Base-by-base conservation (phyloP, 345 rosid species). In the Rhizophora apiculata region DNA sequence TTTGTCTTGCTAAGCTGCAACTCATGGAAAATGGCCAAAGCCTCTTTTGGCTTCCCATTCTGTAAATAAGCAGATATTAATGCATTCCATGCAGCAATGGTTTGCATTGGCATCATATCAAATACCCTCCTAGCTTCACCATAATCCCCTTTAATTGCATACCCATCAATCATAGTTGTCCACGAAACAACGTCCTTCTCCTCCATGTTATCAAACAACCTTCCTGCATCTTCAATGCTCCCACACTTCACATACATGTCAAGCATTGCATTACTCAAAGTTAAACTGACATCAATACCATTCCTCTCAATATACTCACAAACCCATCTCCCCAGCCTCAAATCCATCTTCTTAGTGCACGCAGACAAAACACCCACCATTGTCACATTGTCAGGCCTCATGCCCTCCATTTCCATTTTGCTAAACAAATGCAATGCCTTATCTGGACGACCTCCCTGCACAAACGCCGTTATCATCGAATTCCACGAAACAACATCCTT, bases 401-500 rank as follows among this genome's bases (percentile, higher is more conserved):
- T 84, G 20, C 70, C 73, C 65, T 83, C 87, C n/a, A 61, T 72
- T 58, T 76, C 82, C 92, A 89, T 87, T 72, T 64, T 74, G 65
- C 56, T 56, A 79, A 84, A 87, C 70, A 84, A 29, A 21, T 83
- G 82, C 76, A 86, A 75, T 6, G 92, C 92, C 77, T 78, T 80
- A 21, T 83, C 85, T 1, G 88, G 81, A 81, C 56, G 70, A 43
- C 88, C 90, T 36, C 81, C 85, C n/a, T 81, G 86, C 29, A 71
- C 85, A 72, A 84, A 87, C 24, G 86, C 90, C 0, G 80, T 77
- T 61, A 89, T 87, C 89, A 89, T 86, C 19, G 96, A 84, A 58
- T 89, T 89, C 96, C 96, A 89, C 1, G 96, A 89, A 65, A 87
- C 90, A 59, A 86, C 85, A 36, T 89, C 96, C 26, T 86, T 87